Percentiles rank a stretch among this genome's conserved stretches.
phyloP scores from a whole-genome alignment of 495 filamentous ascomycete genomes.

The Parathielavia hyrcaniae region DNA sequence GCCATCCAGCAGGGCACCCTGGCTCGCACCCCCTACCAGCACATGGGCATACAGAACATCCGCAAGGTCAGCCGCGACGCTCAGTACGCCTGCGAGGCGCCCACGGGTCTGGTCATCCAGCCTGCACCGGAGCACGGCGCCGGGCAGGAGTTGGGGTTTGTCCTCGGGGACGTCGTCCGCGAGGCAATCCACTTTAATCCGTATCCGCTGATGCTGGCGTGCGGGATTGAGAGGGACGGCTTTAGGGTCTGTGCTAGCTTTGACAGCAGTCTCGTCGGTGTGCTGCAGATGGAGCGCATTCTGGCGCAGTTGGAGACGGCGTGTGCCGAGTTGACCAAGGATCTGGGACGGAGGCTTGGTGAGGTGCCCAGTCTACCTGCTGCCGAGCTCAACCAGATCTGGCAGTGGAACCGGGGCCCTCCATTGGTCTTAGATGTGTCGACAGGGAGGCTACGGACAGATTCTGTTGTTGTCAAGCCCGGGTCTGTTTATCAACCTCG shows the following conservation, averaged over 20 bases:
- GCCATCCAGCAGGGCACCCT: conserved; percentile 49
- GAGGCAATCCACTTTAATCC: conserved; percentile 23
- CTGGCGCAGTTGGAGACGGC: conserved; percentile 19
- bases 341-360: conserved; percentile 3
- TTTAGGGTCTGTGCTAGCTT: conserved; percentile 21
- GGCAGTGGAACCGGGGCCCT: conserved; percentile 16
- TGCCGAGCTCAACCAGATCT: conserved; percentile 10
- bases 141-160: conserved; percentile 31
- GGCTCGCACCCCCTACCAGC: conserved; percentile 54
- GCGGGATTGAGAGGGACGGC: conserved; percentile 11
- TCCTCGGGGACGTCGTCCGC: conserved; percentile 26
- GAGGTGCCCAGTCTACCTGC: conserved; percentile 5
- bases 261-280: conserved; percentile 9
- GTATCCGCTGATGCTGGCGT: conserved; percentile 22
- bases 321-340: conserved; percentile 7
- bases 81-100: conserved; percentile 56
- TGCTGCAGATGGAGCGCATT: conserved; percentile 9
- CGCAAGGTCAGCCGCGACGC: conserved; percentile 55
- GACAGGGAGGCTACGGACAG: not conserved
- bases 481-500: conserved; percentile 13
- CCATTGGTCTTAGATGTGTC: conserved; percentile 8
- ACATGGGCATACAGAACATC: conserved; percentile 66
- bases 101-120: conserved; percentile 43
- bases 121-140: conserved; percentile 32
- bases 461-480: not conserved